phyloP scores from a whole-genome alignment of 768 basidiomycete species.

The Filobasidium floriforme region DNA sequence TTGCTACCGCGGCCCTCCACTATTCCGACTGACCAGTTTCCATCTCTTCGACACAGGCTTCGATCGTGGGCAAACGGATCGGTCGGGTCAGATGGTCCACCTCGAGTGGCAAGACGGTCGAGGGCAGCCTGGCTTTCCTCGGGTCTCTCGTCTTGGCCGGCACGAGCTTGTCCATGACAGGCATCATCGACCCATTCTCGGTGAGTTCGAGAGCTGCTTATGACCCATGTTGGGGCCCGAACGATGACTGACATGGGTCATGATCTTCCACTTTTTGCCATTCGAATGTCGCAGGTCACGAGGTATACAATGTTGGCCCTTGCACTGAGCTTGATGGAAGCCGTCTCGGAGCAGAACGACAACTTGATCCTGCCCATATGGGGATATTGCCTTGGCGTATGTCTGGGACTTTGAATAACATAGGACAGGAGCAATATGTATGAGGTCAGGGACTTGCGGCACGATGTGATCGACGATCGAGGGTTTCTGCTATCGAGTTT shows the following conservation, averaged over 20 bases:
- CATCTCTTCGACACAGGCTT: slow-evolving; percentile 55
- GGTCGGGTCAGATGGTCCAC: slow-evolving; percentile 79
- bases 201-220: slow-evolving; percentile 49
- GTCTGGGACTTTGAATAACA: background rate
- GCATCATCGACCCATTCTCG: slow-evolving; percentile 66
- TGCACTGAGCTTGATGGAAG: slow-evolving; percentile 73
- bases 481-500: too few relatives aligned
- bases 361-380: slow-evolving; percentile 93
- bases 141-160: slow-evolving; percentile 62
- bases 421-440: too few relatives aligned
- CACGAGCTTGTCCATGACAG: slow-evolving; percentile 62
- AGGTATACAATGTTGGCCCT: slow-evolving; percentile 60
- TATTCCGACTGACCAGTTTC: background rate
- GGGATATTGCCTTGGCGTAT: slow-evolving; percentile 78
- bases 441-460: too few relatives aligned
- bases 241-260: background rate
- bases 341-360: slow-evolving; percentile 90
- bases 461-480: too few relatives aligned
- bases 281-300: slow-evolving; percentile 50
- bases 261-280: background rate
- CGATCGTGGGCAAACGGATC: slow-evolving; percentile 77
- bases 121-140: slow-evolving; percentile 79
- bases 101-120: slow-evolving; percentile 75
- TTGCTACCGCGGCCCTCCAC: background rate
- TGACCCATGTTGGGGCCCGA: background rate